These are phyloP conservation scores for Gracilaria gracilis DNA, from an alignment of 23 red algal species.

Conservation along the genomic window DNA sequence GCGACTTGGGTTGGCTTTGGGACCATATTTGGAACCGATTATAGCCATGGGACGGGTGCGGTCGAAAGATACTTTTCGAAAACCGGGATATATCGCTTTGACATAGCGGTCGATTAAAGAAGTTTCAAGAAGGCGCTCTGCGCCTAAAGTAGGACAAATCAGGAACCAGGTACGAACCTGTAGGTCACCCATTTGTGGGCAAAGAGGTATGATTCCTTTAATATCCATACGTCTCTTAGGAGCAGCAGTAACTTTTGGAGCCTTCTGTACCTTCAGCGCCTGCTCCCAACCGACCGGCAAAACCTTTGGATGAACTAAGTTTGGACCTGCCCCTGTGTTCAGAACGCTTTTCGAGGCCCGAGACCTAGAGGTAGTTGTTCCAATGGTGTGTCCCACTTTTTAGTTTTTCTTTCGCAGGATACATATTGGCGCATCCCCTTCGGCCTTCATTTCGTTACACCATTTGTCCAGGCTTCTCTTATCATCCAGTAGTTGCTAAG, in stretches of 20 bases:
- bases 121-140: background rate
- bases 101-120: background rate
- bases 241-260: background rate
- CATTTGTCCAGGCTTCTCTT: background rate
- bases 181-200: background rate
- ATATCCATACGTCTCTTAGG: constrained; percentile 4
- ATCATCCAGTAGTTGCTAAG: background rate
- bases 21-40: background rate
- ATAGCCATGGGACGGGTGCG: background rate
- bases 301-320: background rate
- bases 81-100: background rate
- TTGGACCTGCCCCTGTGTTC: background rate
- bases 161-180: background rate
- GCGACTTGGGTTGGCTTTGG: background rate
- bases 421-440: background rate
- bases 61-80: background rate
- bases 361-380: too few species aligned
- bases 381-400: background rate
- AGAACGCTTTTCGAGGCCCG: background rate
- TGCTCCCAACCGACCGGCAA: background rate
- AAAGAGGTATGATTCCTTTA: constrained; percentile 3
- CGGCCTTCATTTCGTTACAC: constrained; percentile 4
- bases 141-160: background rate
- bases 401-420: background rate
- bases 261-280: background rate